Evolutionary conservation across 2,329 filamentous ascomycete genomes (phyloP), one percentile per base, ranked within the genome.

Genomic region (Curvularia hawaiiensis): DNA sequence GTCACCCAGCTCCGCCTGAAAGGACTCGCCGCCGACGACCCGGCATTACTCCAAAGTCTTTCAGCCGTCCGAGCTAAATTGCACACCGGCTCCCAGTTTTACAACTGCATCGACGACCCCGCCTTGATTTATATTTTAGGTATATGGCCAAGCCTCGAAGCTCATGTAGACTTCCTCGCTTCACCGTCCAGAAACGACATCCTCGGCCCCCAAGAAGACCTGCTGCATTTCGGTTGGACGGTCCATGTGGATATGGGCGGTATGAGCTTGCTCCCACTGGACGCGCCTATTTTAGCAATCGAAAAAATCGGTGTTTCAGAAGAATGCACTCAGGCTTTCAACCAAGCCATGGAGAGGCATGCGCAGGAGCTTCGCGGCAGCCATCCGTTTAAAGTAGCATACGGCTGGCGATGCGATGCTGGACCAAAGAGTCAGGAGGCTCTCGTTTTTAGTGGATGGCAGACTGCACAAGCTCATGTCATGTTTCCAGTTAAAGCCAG

Each of bases 51-150:
- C 43, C 43, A 67, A 45, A 70, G 54, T 64, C 69, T 74, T 54
- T 72, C 72, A 56, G 39, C 54, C 10, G 69, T 68, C 44, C 70
- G 70, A 60, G 60, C 52, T 38, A 66, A 59, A 49, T 55, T 73
- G 51, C 60, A 68, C 14, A 73, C 63, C 33, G 66, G 65, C 33
- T 71, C 71, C 10, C 61, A 59, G 31, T 73, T 73, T 60, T 73
- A 71, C 63, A 60, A 52, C 52, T 71, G 68, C 62, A 60, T 70
- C 58, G 57, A 72, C 51, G 68, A 71, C 46, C 59, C 70, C 50
- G 54, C 60, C 33, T 51, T 69, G 45, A 54, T 73, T 49, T 74
- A 67, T 63, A 71, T 74, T 66, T 59, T 72, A 50, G 71, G 72
- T 12, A 52, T 71, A 47, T 75, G 70, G 71, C 64, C 64, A 48